Evolutionary conservation across 2,329 filamentous ascomycete species (phyloP).

Genomic region (Xylaria multiplex): DNA sequence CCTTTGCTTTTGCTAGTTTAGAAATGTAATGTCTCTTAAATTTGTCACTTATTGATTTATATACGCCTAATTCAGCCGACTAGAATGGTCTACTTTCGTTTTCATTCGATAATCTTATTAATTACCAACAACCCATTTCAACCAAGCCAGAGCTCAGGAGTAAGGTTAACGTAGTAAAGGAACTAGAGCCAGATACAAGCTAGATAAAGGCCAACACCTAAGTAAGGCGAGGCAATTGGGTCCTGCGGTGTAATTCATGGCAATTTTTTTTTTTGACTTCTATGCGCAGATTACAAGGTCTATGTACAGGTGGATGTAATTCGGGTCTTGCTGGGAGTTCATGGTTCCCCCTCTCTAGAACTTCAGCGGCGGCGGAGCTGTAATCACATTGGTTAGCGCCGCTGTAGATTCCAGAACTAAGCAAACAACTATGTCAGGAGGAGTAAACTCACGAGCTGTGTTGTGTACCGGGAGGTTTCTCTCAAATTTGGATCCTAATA

Average conservation of each 20-base stretch:
- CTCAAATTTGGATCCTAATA: constrained; percentile 90
- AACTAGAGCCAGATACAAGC: neutral
- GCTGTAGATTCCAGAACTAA: neutral
- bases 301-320: constrained; percentile 50
- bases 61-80: too few relatives aligned
- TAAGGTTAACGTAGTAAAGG: neutral
- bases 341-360: constrained; percentile 49
- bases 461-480: constrained; percentile 85
- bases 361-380: constrained; percentile 63
- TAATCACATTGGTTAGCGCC: constrained; percentile 43
- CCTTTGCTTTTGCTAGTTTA: neutral
- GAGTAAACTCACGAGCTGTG: constrained; percentile 75
- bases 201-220: neutral
- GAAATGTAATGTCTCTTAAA: too few relatives aligned
- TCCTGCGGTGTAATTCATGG: constrained; percentile 5
- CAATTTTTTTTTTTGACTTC: constrained; percentile 17
- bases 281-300: constrained; percentile 44
- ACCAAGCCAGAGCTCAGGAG: neutral
- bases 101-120: neutral
- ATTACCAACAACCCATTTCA: neutral
- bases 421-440: neutral
- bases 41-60: too few relatives aligned
- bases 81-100: too few relatives aligned
- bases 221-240: neutral
- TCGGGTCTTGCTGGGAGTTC: constrained; percentile 14